Percentiles rank a stretch among this genome's conserved stretches.
phyloP scores from a whole-genome alignment of 345 rosid genomes.

The Carallia pectinifolia region DNA sequence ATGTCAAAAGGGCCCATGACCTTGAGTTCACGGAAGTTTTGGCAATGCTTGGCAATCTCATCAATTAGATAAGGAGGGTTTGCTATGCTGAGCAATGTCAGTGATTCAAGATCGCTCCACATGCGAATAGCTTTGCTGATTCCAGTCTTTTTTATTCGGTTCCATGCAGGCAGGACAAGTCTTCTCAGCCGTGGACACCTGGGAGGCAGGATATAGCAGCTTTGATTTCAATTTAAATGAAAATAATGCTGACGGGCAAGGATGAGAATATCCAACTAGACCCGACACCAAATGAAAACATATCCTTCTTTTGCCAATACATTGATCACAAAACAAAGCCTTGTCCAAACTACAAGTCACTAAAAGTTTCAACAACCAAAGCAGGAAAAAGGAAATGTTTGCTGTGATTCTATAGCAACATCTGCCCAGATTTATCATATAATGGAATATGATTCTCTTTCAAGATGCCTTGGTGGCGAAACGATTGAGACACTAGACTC shows the following conservation, averaged over 20 bases:
- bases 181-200: conserved; percentile 69
- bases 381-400: too few species aligned
- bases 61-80: conserved; percentile 56
- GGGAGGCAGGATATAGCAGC: conserved; percentile 5
- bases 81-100: conserved; percentile 88
- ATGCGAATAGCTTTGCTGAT: conserved; percentile 65
- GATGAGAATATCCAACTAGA: neutral
- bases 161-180: conserved; percentile 85
- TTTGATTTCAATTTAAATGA: neutral
- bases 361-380: too few species aligned
- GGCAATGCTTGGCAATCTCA: conserved; percentile 72
- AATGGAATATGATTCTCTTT: neutral
- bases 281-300: too few species aligned
- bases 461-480: neutral
- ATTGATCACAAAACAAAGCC: too few species aligned
- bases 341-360: too few species aligned
- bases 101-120: conserved; percentile 79
- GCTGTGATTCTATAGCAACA: too few species aligned
- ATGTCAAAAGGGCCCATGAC: conserved; percentile 75
- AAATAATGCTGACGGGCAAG: neutral
- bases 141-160: conserved; percentile 65
- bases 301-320: too few species aligned
- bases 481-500: neutral
- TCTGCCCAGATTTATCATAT: neutral
- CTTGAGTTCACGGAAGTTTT: conserved; percentile 60